Conservation (phyloP, 2,329 filamentous ascomycete species). For the Davidsoniella virescens region DNA sequence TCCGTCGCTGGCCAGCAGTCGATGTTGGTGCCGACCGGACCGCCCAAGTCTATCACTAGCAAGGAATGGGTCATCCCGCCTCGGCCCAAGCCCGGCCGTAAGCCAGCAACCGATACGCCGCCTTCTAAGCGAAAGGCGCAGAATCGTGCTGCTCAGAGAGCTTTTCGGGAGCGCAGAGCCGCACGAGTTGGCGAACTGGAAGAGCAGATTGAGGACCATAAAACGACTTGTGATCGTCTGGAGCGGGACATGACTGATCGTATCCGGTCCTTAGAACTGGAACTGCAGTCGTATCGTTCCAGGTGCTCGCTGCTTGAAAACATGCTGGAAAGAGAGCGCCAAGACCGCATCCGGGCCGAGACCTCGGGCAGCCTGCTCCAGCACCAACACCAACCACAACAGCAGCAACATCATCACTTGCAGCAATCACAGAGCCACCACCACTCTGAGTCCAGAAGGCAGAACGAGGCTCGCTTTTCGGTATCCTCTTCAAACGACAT, state of each 20-base stretch:
- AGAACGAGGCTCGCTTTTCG: slow-evolving; percentile 5
- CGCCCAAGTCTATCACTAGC: slow-evolving; percentile 48
- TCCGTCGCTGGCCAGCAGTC: background rate
- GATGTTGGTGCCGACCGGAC: slow-evolving; percentile 18
- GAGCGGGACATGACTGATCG: slow-evolving; percentile 42
- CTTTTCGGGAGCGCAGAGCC: slow-evolving; percentile 74
- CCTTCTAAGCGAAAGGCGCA: slow-evolving; percentile 88
- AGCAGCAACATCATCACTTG: slow-evolving; percentile 16
- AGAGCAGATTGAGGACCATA: slow-evolving; percentile 46
- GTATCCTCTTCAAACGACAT: slow-evolving; percentile 5
- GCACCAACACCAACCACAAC: slow-evolving; percentile 17
- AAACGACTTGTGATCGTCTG: slow-evolving; percentile 37
- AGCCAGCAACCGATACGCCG: slow-evolving; percentile 84
- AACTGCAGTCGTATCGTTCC: slow-evolving; percentile 48
- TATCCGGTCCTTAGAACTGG: slow-evolving; percentile 42
- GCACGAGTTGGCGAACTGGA: slow-evolving; percentile 66
- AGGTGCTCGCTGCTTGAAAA: slow-evolving; percentile 47
- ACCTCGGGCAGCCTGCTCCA: slow-evolving; percentile 24
- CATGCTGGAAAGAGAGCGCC: slow-evolving; percentile 42
- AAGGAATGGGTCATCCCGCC: slow-evolving; percentile 79
- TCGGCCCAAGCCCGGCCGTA: slow-evolving; percentile 75
- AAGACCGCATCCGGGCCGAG: slow-evolving; percentile 29
- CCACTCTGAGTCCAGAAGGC: slow-evolving; percentile 8
- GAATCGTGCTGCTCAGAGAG: slow-evolving; percentile 80
- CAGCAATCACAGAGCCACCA: slow-evolving; percentile 17